Evolutionary conservation across 805 yeast species (phyloP), one percentile per base, ranked within the genome.

Genomic region (Lipomyces spencermartinsiae): DNA sequence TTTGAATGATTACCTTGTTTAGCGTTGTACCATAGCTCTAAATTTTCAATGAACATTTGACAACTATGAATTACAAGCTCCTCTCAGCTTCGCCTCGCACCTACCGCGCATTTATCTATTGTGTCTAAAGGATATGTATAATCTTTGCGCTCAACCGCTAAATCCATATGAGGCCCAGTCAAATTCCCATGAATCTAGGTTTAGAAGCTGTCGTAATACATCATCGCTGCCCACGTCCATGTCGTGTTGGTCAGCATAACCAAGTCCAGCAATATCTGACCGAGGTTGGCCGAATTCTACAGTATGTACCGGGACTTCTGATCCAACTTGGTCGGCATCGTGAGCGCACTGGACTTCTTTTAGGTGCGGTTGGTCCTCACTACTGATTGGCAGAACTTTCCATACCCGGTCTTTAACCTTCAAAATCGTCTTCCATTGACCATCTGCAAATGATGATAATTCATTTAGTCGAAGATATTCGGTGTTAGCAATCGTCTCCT

Each of bases 361-460:
- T 2, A 10, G 39, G 3, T 2, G 16, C 14, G 39, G 39, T 35
- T 35, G 39, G 12, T 10, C 16, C 8, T 10, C 10, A 10, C 39
- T 35, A 10, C 39, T 35, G 4, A 12, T 4, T 14, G 14, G 16
- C 39, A 35, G 39, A 4, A 12, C 39, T 14, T 53, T 39, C 68
- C 65, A 65, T 12, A 65, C 61, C 14, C 22, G 35, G 6, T 65
- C 59, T 43, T 65, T 57, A 10, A 65, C 61, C 35, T 51, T 57
- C 59, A 65, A 31, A 43, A 65, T 43, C 9, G 60, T 34, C 37
- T 51, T 61, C 68, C 68, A 65, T 60, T 65, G 68, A 33, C 55
- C 58, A 5, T 25, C 14, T 5, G 64, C 61, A 37, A 39, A 59
- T 19, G 25, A 14, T 1, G 68, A 61, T 14, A 61, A 33, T 1